A percentile compares a stretch with the other conserved stretches of the same genome.
Evolutionary conservation across 441 rosid species (phyloP).

Genomic region (Corymbia calophylla): DNA sequence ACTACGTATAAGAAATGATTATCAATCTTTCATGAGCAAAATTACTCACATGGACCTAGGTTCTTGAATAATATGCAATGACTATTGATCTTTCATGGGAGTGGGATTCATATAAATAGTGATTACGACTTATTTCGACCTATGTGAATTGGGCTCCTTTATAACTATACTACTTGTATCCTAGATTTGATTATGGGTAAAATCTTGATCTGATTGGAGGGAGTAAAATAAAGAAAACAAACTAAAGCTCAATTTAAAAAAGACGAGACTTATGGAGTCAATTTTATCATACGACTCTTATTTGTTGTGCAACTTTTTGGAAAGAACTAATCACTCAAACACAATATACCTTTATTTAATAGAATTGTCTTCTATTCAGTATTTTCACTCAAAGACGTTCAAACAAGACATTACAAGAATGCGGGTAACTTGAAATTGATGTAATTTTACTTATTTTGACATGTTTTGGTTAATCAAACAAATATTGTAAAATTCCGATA

Average conservation of each 20-base stretch:
- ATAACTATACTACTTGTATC: neutral
- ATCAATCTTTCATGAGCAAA: neutral
- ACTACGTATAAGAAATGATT: no score
- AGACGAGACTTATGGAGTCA: fast-evolving
- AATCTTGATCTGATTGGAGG: neutral
- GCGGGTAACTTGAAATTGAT: fast-evolving
- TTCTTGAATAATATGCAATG: neutral
- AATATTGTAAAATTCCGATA: neutral
- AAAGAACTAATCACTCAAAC: neutral
- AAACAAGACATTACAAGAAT: neutral
- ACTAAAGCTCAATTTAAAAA: neutral
- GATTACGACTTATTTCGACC: neutral
- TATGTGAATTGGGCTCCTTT: neutral
- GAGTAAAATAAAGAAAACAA: neutral
- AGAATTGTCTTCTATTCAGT: neutral
- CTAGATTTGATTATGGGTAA: neutral
- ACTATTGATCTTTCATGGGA: neutral
- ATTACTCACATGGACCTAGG: neutral
- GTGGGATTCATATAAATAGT: neutral
- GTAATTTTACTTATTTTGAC: fast-evolving
- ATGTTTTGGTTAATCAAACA: neutral
- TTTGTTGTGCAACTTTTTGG: neutral
- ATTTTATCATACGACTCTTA: neutral
- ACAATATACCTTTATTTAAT: neutral
- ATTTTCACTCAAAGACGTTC: neutral